Conservation (phyloP, 1,284 basidiomycete genomes). For the Austroboletus niveus region DNA sequence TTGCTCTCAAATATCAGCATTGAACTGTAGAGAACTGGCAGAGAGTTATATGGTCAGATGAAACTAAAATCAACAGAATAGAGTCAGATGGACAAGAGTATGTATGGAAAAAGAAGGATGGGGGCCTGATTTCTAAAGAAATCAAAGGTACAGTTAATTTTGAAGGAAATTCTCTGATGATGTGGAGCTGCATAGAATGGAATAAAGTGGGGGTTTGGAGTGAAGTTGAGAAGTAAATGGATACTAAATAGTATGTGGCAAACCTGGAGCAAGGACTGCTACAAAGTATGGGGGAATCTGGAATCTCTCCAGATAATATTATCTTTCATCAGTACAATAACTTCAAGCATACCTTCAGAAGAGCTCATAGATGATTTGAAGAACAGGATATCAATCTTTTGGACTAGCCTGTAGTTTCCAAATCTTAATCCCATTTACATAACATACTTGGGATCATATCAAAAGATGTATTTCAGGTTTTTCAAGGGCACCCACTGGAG, state of each 20-base stretch:
- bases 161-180: too few relatives aligned
- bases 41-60: too few relatives aligned
- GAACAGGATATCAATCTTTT: not conserved
- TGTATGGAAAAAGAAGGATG: too few relatives aligned
- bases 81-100: too few relatives aligned
- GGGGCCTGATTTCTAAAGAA: too few relatives aligned
- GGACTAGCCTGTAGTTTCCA: not conserved
- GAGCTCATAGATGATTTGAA: not conserved
- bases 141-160: too few relatives aligned
- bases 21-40: too few relatives aligned
- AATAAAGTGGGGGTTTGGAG: too few relatives aligned
- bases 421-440: not conserved
- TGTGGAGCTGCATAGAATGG: too few relatives aligned
- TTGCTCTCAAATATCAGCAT: too few relatives aligned
- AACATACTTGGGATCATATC: not conserved
- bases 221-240: not conserved
- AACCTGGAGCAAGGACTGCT: not conserved
- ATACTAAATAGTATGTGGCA: slow-evolving; percentile 1
- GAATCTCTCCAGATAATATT: not conserved
- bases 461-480: not conserved
- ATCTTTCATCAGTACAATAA: not conserved
- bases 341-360: not conserved
- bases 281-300: not conserved
- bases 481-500: not conserved
- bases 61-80: too few relatives aligned